Evolutionary conservation across 495 filamentous ascomycete genomes (phyloP).

Genomic region (Tetracladium marchalianum): DNA sequence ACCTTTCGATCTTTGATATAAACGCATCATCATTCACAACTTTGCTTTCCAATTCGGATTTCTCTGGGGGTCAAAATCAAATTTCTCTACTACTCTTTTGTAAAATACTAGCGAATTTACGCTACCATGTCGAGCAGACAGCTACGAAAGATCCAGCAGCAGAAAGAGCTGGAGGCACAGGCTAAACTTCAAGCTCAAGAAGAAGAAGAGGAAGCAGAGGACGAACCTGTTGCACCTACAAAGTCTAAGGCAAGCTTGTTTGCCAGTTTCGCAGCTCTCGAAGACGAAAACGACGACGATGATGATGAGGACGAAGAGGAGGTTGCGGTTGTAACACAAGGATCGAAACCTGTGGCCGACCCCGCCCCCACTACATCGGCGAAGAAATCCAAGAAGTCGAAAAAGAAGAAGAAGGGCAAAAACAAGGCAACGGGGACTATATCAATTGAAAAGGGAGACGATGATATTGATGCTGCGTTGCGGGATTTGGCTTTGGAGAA

Average conservation of each 20-base stretch:
- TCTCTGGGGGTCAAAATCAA: too few species aligned
- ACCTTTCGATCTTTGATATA: too few species aligned
- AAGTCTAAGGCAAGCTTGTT: slow-evolving; percentile 33
- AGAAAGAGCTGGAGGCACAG: slow-evolving; percentile 28
- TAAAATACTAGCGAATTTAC: background rate
- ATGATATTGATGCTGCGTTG: slow-evolving; percentile 80
- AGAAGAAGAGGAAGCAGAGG: slow-evolving; percentile 33
- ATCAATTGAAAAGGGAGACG: slow-evolving; percentile 34
- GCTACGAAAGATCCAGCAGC: slow-evolving; percentile 68
- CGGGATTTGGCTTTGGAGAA: slow-evolving; percentile 43
- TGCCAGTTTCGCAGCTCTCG: slow-evolving; percentile 39
- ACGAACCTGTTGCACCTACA: slow-evolving; percentile 24
- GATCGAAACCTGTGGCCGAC: slow-evolving; percentile 4
- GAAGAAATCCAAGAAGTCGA: slow-evolving; percentile 37
- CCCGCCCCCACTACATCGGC: slow-evolving; percentile 11
- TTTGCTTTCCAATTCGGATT: too few species aligned
- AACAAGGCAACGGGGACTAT: slow-evolving; percentile 18
- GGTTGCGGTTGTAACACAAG: slow-evolving; percentile 36
- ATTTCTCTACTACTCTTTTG: too few species aligned
- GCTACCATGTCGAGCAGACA: slow-evolving; percentile 69
- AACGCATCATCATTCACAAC: too few species aligned
- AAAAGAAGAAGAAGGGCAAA: slow-evolving; percentile 44
- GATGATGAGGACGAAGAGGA: slow-evolving; percentile 24
- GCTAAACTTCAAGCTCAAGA: slow-evolving; percentile 14
- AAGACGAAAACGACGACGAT: slow-evolving; percentile 27